Base-by-base conservation (phyloP, 148 eudicot genomes). In the Vaccinium macrocarpon region DNA sequence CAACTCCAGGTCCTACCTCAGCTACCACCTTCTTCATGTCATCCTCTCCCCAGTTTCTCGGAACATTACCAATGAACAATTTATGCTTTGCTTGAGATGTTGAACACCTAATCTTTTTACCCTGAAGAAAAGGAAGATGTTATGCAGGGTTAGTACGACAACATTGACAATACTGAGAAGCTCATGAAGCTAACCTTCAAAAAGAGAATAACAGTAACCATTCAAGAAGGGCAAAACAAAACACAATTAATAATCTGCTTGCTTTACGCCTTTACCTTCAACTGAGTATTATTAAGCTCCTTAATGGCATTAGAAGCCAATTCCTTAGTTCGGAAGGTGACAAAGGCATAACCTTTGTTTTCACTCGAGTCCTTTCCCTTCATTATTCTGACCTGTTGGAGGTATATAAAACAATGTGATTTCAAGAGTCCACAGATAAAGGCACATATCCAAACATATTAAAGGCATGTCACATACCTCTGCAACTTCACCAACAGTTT, bases 331-430 rank as follows among this genome's bases (percentile, higher is more conserved):
- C 88, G 88, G 83, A 92, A 97, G 88, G 93, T 95, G 59, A 95
- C 95, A 91, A 97, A 97, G 83, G 98, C 98, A 91, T 95, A 97
- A 27, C 98, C 99, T 81, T 95, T 95, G 88, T 92, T 95, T 87
- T 91, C 94, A 42, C 88, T 89, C 8, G 95, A 87, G 85, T 90
- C 94, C 90, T 92, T 95, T 49, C 90, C 93, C 88, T 92, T 93
- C 96, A 97, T 95, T 87, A 97, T 86, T 81, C 98, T 90, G 70
- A 97, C 95, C 98, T 96, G 93, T 79, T 81, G 81, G 55, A 48
- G 81, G 81, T 84, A 89, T 38, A 81, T 29, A 52, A 15, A 75
- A 61, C 53, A 70, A 55, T 27, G 42, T 78, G 42, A 32, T 15
- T 5, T 49, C 49, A 38, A 50, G 7, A 49, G 1, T 35, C 3